phyloP scores from a whole-genome alignment of 208 protist species.

The Acanthamoeba royreba region DNA sequence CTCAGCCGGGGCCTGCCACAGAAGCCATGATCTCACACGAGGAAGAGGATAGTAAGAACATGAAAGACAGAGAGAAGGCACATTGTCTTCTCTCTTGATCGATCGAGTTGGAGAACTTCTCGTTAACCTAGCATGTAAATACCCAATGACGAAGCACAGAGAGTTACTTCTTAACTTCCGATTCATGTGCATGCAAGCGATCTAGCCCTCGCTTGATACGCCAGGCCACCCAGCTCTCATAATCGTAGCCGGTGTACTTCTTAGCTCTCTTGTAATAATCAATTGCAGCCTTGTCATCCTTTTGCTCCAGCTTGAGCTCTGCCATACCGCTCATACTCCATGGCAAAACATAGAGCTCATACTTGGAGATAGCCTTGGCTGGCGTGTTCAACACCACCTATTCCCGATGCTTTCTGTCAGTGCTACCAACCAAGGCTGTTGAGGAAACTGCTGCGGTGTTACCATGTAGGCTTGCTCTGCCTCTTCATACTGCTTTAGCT shows the following conservation, averaged over 20 bases:
- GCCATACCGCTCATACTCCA: background rate
- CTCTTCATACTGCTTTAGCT: background rate
- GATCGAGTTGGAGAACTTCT: too few relatives aligned
- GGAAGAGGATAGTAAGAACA: too few relatives aligned
- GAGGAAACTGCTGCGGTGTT: background rate
- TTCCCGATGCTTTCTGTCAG: too few relatives aligned
- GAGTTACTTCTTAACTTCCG: too few relatives aligned
- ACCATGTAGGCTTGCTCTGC: background rate
- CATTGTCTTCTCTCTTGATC: too few relatives aligned
- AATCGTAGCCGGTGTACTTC: slow-evolving; percentile 2
- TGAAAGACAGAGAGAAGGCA: too few relatives aligned
- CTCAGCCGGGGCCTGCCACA: too few relatives aligned
- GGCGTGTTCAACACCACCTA: background rate
- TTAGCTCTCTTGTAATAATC: background rate
- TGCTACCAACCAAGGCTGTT: too few relatives aligned
- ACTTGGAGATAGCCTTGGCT: background rate
- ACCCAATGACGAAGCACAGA: too few relatives aligned
- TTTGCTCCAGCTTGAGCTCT: background rate
- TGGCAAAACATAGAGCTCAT: background rate
- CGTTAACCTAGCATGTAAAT: too few relatives aligned
- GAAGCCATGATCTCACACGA: too few relatives aligned
- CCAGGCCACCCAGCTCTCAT: background rate
- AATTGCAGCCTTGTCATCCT: background rate
- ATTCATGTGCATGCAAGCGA: too few relatives aligned
- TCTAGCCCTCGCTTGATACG: background rate